Evolutionary conservation across 2,329 filamentous ascomycete species (phyloP).

Genomic region (Cucurbitaria berberidis): DNA sequence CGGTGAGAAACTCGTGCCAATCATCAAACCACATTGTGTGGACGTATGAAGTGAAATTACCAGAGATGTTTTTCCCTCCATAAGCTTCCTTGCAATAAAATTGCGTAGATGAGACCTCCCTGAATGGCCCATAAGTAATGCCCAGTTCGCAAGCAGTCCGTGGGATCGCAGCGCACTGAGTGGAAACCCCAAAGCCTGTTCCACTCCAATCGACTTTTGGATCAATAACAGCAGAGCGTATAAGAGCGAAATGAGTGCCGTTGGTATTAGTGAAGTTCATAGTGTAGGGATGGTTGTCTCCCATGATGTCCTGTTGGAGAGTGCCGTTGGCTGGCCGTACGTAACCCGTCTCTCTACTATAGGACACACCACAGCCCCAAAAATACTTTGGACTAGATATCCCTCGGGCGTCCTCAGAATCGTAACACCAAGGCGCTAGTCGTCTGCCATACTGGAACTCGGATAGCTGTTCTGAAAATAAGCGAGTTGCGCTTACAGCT

Average conservation of each 20-base stretch:
- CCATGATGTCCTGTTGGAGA: slow-evolving; percentile 10
- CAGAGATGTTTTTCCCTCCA: slow-evolving; percentile 12
- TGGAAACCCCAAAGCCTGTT: slow-evolving; percentile 16
- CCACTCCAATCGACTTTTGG: slow-evolving; percentile 13
- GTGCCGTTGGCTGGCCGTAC: slow-evolving; percentile 13
- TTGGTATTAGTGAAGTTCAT: slow-evolving; percentile 13
- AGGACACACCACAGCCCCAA: slow-evolving; percentile 16
- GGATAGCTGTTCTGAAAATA: not conserved
- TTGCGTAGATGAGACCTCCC: not conserved
- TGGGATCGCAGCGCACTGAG: slow-evolving; percentile 16
- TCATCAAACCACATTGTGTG: not conserved
- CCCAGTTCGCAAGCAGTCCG: slow-evolving; percentile 7
- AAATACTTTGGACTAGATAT: slow-evolving; percentile 6
- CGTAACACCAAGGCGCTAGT: slow-evolving; percentile 19
- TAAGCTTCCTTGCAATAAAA: slow-evolving; percentile 15
- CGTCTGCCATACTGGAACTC: slow-evolving; percentile 8
- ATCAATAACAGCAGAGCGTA: slow-evolving; percentile 11
- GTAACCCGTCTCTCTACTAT: not conserved
- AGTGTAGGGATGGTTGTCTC: slow-evolving; percentile 5
- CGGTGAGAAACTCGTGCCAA: not conserved
- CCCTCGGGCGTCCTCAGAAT: not conserved
- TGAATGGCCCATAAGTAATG: too few species aligned
- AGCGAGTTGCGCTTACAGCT: slow-evolving; percentile 7
- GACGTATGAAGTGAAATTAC: slow-evolving; percentile 12
- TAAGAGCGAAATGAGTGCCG: slow-evolving; percentile 11